A percentile compares a stretch with the other conserved stretches of the same genome.
Conservation (phyloP, 139 green algal genomes). For the Volvox reticuliferus region DNA sequence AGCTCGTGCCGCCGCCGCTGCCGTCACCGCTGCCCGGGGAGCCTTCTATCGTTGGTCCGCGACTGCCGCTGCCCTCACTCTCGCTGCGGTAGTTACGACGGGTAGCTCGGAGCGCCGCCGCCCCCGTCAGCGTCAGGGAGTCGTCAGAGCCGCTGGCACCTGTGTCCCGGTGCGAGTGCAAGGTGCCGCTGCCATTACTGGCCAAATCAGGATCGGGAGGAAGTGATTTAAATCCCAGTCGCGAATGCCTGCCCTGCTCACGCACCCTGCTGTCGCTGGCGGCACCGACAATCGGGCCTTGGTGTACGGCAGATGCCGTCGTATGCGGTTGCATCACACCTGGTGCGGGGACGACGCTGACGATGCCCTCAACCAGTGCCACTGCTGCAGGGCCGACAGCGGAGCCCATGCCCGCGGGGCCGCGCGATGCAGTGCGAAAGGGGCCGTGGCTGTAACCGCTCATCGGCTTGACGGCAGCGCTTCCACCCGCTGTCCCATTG, state of each 20-base stretch:
- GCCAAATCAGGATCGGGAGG: too few relatives aligned
- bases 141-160: too few relatives aligned
- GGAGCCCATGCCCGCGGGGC: too few relatives aligned
- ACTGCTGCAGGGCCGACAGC: background rate
- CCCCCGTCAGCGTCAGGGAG: too few relatives aligned
- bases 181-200: too few relatives aligned
- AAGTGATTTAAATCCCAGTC: background rate
- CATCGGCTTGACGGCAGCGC: background rate
- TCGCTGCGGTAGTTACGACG: too few relatives aligned
- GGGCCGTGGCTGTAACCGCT: constrained; percentile 22
- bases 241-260: background rate
- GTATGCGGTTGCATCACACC: background rate
- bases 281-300: background rate
- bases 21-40: too few relatives aligned
- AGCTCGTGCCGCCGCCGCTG: too few relatives aligned
- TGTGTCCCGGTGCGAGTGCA: too few relatives aligned
- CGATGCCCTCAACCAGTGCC: background rate
- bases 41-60: background rate
- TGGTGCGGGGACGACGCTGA: background rate
- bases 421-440: background rate
- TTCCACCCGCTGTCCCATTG: background rate
- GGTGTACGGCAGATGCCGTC: background rate
- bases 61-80: background rate
- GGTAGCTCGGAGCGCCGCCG: too few relatives aligned
- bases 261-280: background rate